Base-by-base conservation (phyloP, 2,329 filamentous ascomycete genomes). In the Cryphonectria parasitica region DNA sequence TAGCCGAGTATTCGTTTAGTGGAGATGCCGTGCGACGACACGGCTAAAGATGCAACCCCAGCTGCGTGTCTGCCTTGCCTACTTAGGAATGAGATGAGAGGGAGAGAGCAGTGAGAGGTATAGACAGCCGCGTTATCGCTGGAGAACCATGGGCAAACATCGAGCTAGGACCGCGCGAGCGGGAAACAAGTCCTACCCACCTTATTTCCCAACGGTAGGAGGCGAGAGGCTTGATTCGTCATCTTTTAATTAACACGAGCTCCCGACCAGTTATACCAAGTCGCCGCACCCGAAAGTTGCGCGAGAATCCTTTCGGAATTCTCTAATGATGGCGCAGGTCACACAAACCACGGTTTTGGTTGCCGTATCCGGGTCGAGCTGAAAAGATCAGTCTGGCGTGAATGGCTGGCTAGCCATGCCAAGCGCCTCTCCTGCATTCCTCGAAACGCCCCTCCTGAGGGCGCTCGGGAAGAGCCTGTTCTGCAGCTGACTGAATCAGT, bases 381-480 rank as follows among this genome's bases (percentile, higher is more conserved):
- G 54, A 58, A 28, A 25, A 19, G 15, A 58, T 34, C 54, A 58
- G 15, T 31, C 25, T 28, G 25, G n/a, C 54, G 54, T 58, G 25
- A 8, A 31, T 58, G 54, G 54, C 54, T 58, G 54, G 54, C 54
- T 31, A 31, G n/a, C n/a, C 52, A 56, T 56, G 52, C 52, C 52
- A 28, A 56, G 52, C 25, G n/a, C 52, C 11, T 58, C 54, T 58
- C 54, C 54, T 58, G 54, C 54, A 58, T 58, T 28, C 54, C 15
- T 58, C 28, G 54, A 58, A 31, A 17, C 25, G 15, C 54, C 25
- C 54, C 54, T 19, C 25, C n/a, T 28, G 6, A 31, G 25, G 54
- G 25, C 54, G 54, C n/a, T 31, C 54, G 28, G 25, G 34, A n/a
- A n/a, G 54, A 28, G 54, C 15, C 6, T 31, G 7, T 58, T 6